Percentiles rank a stretch among this genome's conserved stretches.
These are phyloP conservation scores for Escallonia herrerae DNA, from an alignment of 129 eudicot species.

Conservation along the genomic window DNA sequence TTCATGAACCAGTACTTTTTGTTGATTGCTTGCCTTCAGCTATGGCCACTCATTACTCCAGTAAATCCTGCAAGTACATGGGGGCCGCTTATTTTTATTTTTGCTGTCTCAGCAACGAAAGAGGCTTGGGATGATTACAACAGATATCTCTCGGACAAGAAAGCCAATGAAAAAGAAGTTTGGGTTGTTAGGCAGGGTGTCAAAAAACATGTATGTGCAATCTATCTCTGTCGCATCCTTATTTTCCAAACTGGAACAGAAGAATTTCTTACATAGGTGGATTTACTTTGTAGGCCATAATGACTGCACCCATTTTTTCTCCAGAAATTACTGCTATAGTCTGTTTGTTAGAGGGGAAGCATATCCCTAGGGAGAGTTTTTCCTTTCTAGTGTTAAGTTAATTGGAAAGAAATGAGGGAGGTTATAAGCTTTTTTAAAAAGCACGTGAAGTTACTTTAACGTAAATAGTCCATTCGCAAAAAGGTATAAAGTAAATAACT, in stretches of 20 bases:
- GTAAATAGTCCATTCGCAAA: too few relatives aligned
- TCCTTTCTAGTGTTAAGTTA: too few relatives aligned
- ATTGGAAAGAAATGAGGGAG: too few relatives aligned
- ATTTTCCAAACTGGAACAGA: not conserved
- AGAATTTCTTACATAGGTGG: too few relatives aligned
- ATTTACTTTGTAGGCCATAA: not conserved
- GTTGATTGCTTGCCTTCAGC: slow-evolving; percentile 99
- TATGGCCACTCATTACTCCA: slow-evolving; percentile 96
- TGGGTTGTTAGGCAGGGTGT: slow-evolving; percentile 91
- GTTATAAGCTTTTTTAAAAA: too few relatives aligned
- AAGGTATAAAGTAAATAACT: too few relatives aligned
- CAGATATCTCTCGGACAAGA: slow-evolving; percentile 87
- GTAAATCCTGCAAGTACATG: slow-evolving; percentile 99
- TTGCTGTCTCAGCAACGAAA: slow-evolving; percentile 89
- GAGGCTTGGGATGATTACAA: slow-evolving; percentile 99
- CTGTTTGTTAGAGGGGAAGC: too few relatives aligned
- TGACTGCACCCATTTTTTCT: not conserved
- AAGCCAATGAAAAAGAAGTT: slow-evolving; percentile 97
- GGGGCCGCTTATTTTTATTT: slow-evolving; percentile 94
- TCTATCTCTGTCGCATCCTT: not conserved
- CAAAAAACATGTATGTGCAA: slow-evolving; percentile 66
- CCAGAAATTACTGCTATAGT: too few relatives aligned
- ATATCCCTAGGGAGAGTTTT: too few relatives aligned
- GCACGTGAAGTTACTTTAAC: too few relatives aligned
- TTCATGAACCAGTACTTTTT: slow-evolving; percentile 98